Base-by-base conservation (phyloP, 768 basidiomycete genomes). In the Leccinum broughii region DNA sequence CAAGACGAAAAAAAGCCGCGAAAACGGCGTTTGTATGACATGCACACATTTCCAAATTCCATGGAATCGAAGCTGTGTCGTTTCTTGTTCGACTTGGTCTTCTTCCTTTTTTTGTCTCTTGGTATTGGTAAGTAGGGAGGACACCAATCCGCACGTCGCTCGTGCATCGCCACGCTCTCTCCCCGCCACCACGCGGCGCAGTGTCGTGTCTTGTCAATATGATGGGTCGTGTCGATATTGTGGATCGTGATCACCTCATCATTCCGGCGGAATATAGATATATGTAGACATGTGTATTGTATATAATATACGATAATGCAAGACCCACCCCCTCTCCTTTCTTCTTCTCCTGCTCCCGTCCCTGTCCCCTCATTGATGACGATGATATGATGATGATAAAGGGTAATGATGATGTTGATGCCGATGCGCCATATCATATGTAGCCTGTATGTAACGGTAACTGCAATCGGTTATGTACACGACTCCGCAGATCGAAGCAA, bases 401-500 rank as follows among this genome's bases (percentile, higher is more conserved):
- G 41, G 41, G n/a, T 10, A 44, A 44, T n/a, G 41, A 44, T 44
- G 41, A n/a, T 44, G 41, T 44, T 44, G 41, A 44, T 41, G 39
- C 39, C 39, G 39, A 41, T 41, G 39, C 10, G 32, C 34, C 37
- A 17, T 41, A 41, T 41, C 6, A 17, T n/a, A n/a, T n/a, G 41
- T 44, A 44, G 8, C 17, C 9, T 41, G 39, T 39, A 39, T 39
- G 39, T 39, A 41, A 41, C 39, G 4, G 39, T 44, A 44, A 9
- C 41, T 44, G 41, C 41, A 44, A 44, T 44, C 41, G 41, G 10
- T 24, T 11, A 20, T 3, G 32, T 58, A 62, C 51, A 66, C 65
- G 60, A 59, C 70, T 65, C 63, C 69, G 62, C 69, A 70, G 65
- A 69, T 67, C 67, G 70, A 67, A 65, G 61, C 63, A 32, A 46